These are phyloP conservation scores for Tuber umbilicatum DNA, from an alignment of 495 filamentous ascomycete species.

Conservation along the genomic window DNA sequence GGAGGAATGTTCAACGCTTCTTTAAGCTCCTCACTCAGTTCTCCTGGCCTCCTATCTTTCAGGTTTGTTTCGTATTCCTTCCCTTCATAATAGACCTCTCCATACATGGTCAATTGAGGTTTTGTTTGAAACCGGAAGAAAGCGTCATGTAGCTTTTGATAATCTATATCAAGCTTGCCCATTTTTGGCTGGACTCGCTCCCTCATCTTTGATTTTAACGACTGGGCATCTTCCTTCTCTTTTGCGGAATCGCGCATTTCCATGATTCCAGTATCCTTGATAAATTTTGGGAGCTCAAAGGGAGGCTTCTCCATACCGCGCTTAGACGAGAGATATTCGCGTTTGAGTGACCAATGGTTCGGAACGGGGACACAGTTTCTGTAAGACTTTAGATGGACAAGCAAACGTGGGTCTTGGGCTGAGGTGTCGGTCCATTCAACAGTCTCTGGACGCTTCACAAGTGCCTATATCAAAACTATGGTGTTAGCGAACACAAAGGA, in stretches of 20 bases:
- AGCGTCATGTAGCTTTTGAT: constrained; percentile 93
- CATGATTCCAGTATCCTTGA: constrained; percentile 91
- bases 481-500: constrained; percentile 8
- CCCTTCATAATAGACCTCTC: constrained; percentile 97
- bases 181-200: constrained; percentile 94
- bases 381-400: constrained; percentile 90
- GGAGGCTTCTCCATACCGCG: constrained; percentile 90
- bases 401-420: constrained; percentile 78
- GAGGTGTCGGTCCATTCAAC: constrained; percentile 97
- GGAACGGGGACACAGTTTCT: constrained; percentile 95
- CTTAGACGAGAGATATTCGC: constrained; percentile 94
- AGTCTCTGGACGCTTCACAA: constrained; percentile 84
- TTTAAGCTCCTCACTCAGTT: constrained; percentile 80
- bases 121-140: constrained; percentile 98
- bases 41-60: constrained; percentile 78
- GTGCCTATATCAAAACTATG: constrained; percentile 45
- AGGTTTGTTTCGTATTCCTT: constrained; percentile 97
- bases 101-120: constrained; percentile 84
- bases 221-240: constrained; percentile 87
- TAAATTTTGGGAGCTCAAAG: constrained; percentile 91
- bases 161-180: constrained; percentile 96
- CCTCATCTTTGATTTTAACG: constrained; percentile 87
- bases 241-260: constrained; percentile 96
- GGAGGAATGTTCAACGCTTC: constrained; percentile 92
- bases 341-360: constrained; percentile 86